Evolutionary conservation across 768 basidiomycete genomes (phyloP).

Genomic region (Pulveroboletus sp.): DNA sequence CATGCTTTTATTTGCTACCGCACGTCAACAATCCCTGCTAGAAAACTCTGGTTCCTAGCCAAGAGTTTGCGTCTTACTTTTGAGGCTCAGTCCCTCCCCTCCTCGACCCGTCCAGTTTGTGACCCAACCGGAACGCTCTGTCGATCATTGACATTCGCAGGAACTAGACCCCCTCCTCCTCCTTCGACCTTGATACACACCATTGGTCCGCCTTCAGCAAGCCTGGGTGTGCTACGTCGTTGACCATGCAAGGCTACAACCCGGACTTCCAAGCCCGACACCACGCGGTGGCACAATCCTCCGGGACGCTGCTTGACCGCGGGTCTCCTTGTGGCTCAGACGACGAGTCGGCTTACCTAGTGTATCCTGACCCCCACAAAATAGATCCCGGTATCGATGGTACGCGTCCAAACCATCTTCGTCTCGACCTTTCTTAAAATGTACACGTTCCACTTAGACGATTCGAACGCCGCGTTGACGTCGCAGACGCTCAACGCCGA

Average conservation of each 20-base stretch:
- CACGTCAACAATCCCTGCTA: conserved; percentile 25
- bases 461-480: conserved; percentile 49
- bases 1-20: conserved; percentile 31
- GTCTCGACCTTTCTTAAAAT: conserved; percentile 8
- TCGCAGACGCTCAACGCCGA: conserved; percentile 80
- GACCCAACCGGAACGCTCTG: conserved; percentile 20
- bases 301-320: conserved; percentile 36
- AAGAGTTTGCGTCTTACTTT: conserved; percentile 16
- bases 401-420: conserved; percentile 18
- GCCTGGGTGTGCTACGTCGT: conserved; percentile 6
- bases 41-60: conserved; percentile 21
- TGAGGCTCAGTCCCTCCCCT: conserved; percentile 9
- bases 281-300: conserved; percentile 24
- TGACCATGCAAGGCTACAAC: conserved; percentile 29
- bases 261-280: conserved; percentile 20
- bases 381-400: conserved; percentile 45
- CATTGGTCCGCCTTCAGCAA: background rate
- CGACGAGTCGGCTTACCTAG: conserved; percentile 38
- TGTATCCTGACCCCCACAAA: conserved; percentile 35
- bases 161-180: conserved; percentile 7
- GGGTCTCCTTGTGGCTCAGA: conserved; percentile 56
- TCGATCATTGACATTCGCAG: conserved; percentile 26
- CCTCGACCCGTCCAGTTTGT: conserved; percentile 23
- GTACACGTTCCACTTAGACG: conserved; percentile 27
- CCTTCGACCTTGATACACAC: conserved; percentile 8